phyloP scores from a whole-genome alignment of 73 alveolate genomes.

The Paraurostyla sp. region DNA sequence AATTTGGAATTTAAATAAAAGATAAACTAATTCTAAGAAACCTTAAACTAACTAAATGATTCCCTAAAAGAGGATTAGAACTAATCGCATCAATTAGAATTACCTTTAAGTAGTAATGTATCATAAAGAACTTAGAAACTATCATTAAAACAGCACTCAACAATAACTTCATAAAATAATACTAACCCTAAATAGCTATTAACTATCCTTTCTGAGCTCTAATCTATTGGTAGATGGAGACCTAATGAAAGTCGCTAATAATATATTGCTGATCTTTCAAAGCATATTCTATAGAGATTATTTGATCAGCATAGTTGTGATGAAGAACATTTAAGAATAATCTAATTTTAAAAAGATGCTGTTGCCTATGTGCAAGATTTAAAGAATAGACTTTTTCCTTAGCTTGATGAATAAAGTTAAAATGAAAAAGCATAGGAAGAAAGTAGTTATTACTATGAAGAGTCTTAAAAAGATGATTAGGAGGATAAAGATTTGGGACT shows the following conservation, averaged over 20 bases:
- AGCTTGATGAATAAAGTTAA: not conserved
- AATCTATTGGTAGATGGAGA: conserved; percentile 19
- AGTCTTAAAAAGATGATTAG: too few relatives aligned
- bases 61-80: too few relatives aligned
- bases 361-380: not conserved
- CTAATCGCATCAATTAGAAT: too few relatives aligned
- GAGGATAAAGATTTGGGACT: too few relatives aligned
- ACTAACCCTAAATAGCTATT: not conserved
- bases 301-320: conserved; percentile 29
- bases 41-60: too few relatives aligned
- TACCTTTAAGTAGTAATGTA: too few relatives aligned
- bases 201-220: conserved; percentile 18
- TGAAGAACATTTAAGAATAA: not conserved
- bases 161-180: too few relatives aligned
- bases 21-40: too few relatives aligned
- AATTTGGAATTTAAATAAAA: too few relatives aligned
- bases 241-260: not conserved
- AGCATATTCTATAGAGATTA: not conserved
- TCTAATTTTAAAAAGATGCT: conserved; percentile 16
- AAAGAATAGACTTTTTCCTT: conserved; percentile 16
- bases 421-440: not conserved
- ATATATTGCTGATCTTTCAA: conserved; percentile 29
- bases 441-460: too few relatives aligned
- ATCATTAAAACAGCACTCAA: too few relatives aligned
- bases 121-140: too few relatives aligned